phyloP scores from a whole-genome alignment of 176 grass and related monocot species.

The Chloris gayana region DNA sequence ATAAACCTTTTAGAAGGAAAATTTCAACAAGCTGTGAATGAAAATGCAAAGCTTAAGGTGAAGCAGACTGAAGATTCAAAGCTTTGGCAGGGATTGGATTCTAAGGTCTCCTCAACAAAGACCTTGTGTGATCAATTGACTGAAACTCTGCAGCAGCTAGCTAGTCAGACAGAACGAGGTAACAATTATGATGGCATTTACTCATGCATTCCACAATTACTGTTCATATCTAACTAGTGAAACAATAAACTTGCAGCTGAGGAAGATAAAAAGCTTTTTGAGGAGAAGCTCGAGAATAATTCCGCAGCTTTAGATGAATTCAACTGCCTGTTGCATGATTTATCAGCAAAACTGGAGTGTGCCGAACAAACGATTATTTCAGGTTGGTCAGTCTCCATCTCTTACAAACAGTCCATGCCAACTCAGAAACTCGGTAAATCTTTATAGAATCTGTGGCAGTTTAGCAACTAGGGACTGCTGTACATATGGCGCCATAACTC shows the following conservation, averaged over 20 bases:
- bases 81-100: slow-evolving; percentile 87
- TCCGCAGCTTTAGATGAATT: slow-evolving; percentile 78
- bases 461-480: slow-evolving; percentile 1
- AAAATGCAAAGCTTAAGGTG: slow-evolving; percentile 83
- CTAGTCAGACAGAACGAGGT: slow-evolving; percentile 71
- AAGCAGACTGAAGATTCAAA: slow-evolving; percentile 80
- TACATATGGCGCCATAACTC: not conserved
- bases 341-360: slow-evolving; percentile 68
- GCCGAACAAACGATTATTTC: slow-evolving; percentile 54
- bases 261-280: slow-evolving; percentile 71
- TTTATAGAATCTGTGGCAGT: not conserved
- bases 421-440: not conserved
- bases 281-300: slow-evolving; percentile 64
- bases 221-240: slow-evolving; percentile 41
- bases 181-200: slow-evolving; percentile 21
- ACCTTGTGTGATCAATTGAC: slow-evolving; percentile 80
- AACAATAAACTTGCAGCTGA: slow-evolving; percentile 58
- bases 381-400: slow-evolving; percentile 42
- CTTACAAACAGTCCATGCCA: not conserved
- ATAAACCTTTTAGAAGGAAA: slow-evolving; percentile 75
- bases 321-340: slow-evolving; percentile 54
- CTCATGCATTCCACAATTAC: not conserved
- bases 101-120: slow-evolving; percentile 80
- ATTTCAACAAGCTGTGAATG: slow-evolving; percentile 76
- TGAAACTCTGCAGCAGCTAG: slow-evolving; percentile 75